These are phyloP conservation scores for Aspergillus taichungensis DNA, from an alignment of 495 filamentous ascomycete genomes.

Conservation along the genomic window DNA sequence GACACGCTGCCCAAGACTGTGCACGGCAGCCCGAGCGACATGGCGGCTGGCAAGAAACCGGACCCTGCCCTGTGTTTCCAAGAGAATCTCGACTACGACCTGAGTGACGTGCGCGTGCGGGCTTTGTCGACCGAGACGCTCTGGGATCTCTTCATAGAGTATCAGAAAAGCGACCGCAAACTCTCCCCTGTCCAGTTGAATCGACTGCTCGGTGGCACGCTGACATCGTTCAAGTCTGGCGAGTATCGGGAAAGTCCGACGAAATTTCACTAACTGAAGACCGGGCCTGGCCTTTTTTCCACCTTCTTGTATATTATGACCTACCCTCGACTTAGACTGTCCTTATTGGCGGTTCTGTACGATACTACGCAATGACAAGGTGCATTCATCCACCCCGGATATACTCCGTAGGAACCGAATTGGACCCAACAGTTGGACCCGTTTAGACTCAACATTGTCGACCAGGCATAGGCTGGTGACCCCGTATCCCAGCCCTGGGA, in stretches of 20 bases:
- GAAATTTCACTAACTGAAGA: not conserved
- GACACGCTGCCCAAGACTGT: constrained; percentile 14
- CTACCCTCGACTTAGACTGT: too few species aligned
- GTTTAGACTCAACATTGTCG: too few species aligned
- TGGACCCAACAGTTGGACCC: too few species aligned
- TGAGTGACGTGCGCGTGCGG: constrained; percentile 20
- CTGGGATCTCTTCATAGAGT: constrained; percentile 28
- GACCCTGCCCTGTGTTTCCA: constrained; percentile 22
- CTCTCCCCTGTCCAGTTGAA: constrained; percentile 15
- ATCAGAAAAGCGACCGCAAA: constrained; percentile 12
- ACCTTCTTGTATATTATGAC: too few species aligned
- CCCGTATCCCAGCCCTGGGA: too few species aligned
- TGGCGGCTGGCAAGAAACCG: not conserved
- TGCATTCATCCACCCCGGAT: too few species aligned
- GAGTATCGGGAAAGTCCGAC: constrained; percentile 1
- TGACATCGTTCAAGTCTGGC: constrained; percentile 21
- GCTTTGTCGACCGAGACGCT: constrained; percentile 12
- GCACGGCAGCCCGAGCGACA: not conserved
- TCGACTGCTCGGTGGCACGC: constrained; percentile 26
- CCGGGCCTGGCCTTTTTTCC: too few species aligned
- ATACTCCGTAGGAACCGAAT: too few species aligned
- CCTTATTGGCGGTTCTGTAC: too few species aligned
- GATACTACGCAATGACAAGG: too few species aligned
- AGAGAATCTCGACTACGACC: constrained; percentile 31
- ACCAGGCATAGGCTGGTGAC: too few species aligned